A percentile compares a stretch with the other conserved stretches of the same genome.
phyloP scores from a whole-genome alignment of 352 stramenopile species.

The Albugo candida region DNA sequence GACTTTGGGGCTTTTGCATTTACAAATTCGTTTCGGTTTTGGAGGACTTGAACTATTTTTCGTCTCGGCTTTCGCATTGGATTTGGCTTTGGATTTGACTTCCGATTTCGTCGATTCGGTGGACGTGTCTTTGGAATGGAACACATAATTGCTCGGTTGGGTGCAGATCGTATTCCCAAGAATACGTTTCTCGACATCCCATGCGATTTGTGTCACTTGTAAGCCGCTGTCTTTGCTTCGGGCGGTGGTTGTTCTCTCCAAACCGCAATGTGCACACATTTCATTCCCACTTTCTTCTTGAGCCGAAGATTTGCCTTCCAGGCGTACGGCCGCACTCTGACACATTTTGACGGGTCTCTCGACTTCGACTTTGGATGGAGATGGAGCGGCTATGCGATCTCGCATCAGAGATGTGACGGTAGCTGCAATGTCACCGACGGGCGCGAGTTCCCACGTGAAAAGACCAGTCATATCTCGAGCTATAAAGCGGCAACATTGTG shows the following conservation, averaged over 20 bases:
- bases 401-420: not conserved
- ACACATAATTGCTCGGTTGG: conserved; percentile 50
- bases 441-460: conserved; percentile 70
- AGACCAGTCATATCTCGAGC: conserved; percentile 69
- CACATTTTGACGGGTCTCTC: too few relatives aligned
- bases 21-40: not conserved
- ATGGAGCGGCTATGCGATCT: too few relatives aligned
- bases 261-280: not conserved
- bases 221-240: conserved; percentile 13
- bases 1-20: conserved; percentile 1
- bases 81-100: not conserved
- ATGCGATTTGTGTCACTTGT: conserved; percentile 32
- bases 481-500: conserved; percentile 50
- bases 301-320: not conserved
- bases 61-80: not conserved
- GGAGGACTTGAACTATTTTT: not conserved
- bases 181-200: conserved; percentile 34
- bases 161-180: conserved; percentile 45
- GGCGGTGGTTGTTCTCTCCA: not conserved
- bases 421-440: conserved; percentile 4
- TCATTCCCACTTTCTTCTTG: too few relatives aligned
- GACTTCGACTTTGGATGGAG: too few relatives aligned
- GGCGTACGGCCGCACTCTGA: not conserved
- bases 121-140: conserved; percentile 15
- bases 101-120: not conserved